phyloP scores from a whole-genome alignment of 768 basidiomycete genomes.

The Filobasidium floriforme region DNA sequence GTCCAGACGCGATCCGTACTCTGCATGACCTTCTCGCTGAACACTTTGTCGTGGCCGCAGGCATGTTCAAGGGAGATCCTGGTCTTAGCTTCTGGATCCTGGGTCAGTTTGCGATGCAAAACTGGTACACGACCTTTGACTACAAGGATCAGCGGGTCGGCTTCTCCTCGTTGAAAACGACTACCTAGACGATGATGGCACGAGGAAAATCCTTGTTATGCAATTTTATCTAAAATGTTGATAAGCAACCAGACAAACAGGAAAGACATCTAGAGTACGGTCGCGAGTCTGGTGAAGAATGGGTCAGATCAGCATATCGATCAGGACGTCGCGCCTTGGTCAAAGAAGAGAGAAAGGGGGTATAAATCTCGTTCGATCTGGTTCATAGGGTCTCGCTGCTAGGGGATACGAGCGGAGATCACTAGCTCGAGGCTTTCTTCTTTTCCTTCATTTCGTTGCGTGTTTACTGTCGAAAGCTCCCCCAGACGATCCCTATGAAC shows the following conservation, averaged over 20 bases:
- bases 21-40: background rate
- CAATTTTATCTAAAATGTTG: too few relatives aligned
- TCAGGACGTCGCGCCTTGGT: background rate
- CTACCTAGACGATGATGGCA: background rate
- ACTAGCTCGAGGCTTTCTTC: too few relatives aligned
- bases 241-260: too few relatives aligned
- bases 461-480: slow-evolving; percentile 24
- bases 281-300: background rate
- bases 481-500: slow-evolving; percentile 40
- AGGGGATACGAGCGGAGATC: too few relatives aligned
- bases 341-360: background rate
- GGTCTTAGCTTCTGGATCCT: background rate
- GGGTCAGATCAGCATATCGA: background rate
- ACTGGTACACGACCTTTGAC: background rate
- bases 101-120: background rate
- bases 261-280: slow-evolving; percentile 1
- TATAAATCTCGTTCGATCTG: background rate
- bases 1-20: background rate
- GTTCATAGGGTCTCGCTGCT: too few relatives aligned
- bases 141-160: background rate
- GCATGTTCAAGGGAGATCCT: background rate
- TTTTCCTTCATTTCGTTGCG: background rate
- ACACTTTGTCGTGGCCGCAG: background rate
- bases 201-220: background rate
- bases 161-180: background rate